Evolutionary conservation across 495 filamentous ascomycete genomes (phyloP).

Genomic region (Trichoderma reesei): DNA sequence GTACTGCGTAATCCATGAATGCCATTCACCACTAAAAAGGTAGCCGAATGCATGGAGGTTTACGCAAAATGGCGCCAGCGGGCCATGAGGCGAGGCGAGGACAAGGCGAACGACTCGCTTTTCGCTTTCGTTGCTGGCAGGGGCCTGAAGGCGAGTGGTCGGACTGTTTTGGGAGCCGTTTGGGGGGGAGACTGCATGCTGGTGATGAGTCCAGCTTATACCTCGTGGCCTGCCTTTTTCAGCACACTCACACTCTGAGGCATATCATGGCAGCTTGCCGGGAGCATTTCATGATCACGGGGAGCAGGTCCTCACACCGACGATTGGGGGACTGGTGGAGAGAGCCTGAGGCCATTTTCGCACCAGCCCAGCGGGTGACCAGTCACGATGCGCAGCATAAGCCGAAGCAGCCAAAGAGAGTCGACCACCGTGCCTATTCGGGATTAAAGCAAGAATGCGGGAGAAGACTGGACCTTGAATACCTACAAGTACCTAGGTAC

Average conservation of each 20-base stretch:
- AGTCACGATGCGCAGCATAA: neutral
- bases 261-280: no score
- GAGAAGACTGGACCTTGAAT: neutral
- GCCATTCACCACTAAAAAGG: no score
- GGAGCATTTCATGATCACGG: neutral
- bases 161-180: no score
- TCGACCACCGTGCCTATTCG: neutral
- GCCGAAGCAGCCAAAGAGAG: no score
- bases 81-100: constrained; percentile 4
- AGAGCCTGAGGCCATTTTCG: neutral
- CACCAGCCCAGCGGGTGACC: neutral
- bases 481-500: neutral
- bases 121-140: neutral
- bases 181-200: no score
- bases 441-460: neutral
- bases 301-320: neutral
- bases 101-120: neutral
- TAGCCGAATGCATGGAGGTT: neutral
- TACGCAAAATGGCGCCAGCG: neutral
- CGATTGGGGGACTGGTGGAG: neutral
- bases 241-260: no score
- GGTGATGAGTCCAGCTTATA: no score
- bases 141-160: neutral
- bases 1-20: no score
- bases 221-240: no score